Evolutionary conservation across 805 yeast genomes (phyloP).

Genomic region (Nakazawaea holstii): DNA sequence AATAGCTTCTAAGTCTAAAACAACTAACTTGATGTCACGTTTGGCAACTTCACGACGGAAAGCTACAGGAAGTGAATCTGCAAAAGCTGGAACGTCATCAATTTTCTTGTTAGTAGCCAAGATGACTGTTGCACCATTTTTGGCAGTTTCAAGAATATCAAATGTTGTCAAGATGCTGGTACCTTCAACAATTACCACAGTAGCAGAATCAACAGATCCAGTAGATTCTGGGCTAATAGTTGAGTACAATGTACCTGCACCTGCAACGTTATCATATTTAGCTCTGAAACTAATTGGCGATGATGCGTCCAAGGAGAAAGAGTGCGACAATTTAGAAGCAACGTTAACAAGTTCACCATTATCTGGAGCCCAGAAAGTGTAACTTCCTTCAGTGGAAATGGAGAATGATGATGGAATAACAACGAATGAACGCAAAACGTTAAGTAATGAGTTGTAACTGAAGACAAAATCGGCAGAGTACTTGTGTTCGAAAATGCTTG

Average conservation of each 20-base stretch:
- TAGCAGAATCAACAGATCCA: constrained; percentile 49
- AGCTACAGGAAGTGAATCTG: constrained; percentile 44
- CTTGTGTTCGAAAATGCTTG: constrained; percentile 43
- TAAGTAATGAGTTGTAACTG: constrained; percentile 48
- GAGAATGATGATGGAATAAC: constrained; percentile 27
- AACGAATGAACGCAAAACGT: constrained; percentile 40
- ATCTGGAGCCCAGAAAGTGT: constrained; percentile 66
- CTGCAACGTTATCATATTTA: constrained; percentile 63
- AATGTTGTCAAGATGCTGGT: constrained; percentile 45
- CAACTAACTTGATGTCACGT: constrained; percentile 46
- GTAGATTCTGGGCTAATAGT: constrained; percentile 39
- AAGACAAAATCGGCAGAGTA: constrained; percentile 49
- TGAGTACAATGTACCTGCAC: constrained; percentile 73
- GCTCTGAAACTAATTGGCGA: constrained; percentile 51
- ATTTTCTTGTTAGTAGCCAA: constrained; percentile 34
- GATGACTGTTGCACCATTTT: constrained; percentile 50
- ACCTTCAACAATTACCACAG: constrained; percentile 60
- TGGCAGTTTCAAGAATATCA: constrained; percentile 59
- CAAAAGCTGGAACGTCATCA: constrained; percentile 37
- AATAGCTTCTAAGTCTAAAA: constrained; percentile 57
- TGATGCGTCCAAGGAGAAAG: constrained; percentile 58
- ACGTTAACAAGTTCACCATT: constrained; percentile 48
- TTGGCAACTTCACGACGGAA: constrained; percentile 48
- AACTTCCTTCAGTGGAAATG: constrained; percentile 38
- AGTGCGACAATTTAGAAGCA: constrained; percentile 61